These are phyloP conservation scores for Fusarium setosum DNA, from an alignment of 2,329 filamentous ascomycete genomes.

Conservation along the genomic window DNA sequence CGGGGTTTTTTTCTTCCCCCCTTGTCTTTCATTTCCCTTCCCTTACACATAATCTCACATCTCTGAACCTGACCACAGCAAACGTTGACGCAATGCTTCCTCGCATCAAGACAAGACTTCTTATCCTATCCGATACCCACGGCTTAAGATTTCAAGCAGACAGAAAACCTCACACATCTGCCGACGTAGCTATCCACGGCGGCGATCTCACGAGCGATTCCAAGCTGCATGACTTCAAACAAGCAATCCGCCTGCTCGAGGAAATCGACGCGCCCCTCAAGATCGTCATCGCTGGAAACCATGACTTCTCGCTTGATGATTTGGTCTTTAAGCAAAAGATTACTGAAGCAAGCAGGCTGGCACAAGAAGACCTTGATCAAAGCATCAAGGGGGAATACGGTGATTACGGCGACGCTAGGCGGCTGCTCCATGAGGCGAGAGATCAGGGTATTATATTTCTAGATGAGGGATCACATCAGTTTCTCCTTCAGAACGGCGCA, in stretches of 20 bases:
- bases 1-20: no score
- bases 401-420: conserved; percentile 47
- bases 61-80: neutral
- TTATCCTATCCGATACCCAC: conserved; percentile 37
- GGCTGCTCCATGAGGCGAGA: conserved; percentile 40
- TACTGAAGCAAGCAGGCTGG: conserved; percentile 18
- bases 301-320: conserved; percentile 58
- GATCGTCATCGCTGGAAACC: conserved; percentile 62
- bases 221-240: conserved; percentile 52
- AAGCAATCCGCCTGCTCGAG: conserved; percentile 52
- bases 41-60: neutral
- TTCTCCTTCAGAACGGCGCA: conserved; percentile 55
- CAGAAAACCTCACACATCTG: neutral
- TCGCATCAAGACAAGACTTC: conserved; percentile 17
- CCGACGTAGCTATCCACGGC: conserved; percentile 61
- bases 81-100: neutral
- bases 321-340: conserved; percentile 48
- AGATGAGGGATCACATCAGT: conserved; percentile 54
- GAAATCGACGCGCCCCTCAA: conserved; percentile 57
- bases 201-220: conserved; percentile 61
- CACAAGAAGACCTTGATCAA: conserved; percentile 2
- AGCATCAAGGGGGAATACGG: conserved; percentile 49
- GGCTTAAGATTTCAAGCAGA: neutral
- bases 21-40: neutral
- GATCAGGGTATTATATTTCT: conserved; percentile 52